A percentile compares a stretch with the other conserved stretches of the same genome.
Evolutionary conservation across 2,329 filamentous ascomycete genomes (phyloP).

Genomic region (Fusarium sterilihyphosum): DNA sequence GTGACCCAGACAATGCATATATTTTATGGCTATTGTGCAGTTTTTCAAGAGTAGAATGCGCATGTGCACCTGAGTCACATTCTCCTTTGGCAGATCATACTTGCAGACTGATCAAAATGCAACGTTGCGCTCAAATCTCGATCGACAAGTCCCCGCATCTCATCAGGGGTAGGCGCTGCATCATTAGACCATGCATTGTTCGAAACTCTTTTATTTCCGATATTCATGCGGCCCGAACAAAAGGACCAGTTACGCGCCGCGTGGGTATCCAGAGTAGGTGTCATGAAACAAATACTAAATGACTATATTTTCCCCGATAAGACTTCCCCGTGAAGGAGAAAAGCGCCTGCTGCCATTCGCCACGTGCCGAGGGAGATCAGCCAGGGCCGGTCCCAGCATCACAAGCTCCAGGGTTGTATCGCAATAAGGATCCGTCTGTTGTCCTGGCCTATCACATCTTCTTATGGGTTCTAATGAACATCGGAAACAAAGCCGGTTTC

Average conservation of each 20-base stretch:
- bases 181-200: not conserved
- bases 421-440: not conserved
- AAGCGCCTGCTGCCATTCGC: not conserved
- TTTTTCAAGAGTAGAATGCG: too few species aligned
- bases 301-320: not conserved
- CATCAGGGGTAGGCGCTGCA: not conserved
- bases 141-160: constrained; percentile 1
- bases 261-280: not conserved
- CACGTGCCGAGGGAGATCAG: not conserved
- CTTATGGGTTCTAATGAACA: not conserved
- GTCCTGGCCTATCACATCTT: not conserved
- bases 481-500: not conserved
- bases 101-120: not conserved
- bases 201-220: not conserved
- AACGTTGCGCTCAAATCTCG: not conserved
- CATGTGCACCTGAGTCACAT: not conserved
- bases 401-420: not conserved
- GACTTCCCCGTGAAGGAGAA: not conserved
- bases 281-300: not conserved
- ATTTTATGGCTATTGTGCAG: accelerated
- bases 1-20: accelerated
- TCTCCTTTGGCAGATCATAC: not conserved
- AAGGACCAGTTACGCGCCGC: not conserved
- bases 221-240: not conserved
- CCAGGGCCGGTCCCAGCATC: not conserved